Percentiles rank a stretch among this genome's conserved stretches.
Conservation (phyloP, 148 eudicot genomes). For the Cornus controversa region DNA sequence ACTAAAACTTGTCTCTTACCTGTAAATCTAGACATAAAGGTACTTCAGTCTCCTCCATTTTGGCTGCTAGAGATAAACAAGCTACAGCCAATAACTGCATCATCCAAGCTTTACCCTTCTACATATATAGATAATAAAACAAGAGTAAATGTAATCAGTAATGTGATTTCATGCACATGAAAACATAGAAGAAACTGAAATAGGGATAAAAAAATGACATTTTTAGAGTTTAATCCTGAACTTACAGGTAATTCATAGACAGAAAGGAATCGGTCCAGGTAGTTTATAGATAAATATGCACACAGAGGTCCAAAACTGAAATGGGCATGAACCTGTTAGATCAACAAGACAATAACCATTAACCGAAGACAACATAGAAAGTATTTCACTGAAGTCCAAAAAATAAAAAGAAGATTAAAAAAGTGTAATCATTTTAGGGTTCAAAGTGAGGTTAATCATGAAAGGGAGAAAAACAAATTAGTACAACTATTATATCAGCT, state of each 20-base stretch:
- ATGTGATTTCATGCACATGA: background rate
- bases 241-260: constrained; percentile 64
- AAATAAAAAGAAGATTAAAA: background rate
- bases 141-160: background rate
- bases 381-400: background rate
- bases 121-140: background rate
- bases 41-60: constrained; percentile 70
- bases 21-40: constrained; percentile 69
- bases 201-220: background rate
- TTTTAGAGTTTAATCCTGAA: constrained; percentile 14
- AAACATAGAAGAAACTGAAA: background rate
- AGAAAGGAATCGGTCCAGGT: constrained; percentile 76
- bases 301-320: constrained; percentile 77
- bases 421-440: too few species aligned
- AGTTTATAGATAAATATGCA: constrained; percentile 61
- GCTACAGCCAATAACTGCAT: constrained; percentile 76
- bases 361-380: background rate
- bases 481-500: too few species aligned
- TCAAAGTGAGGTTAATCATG: too few species aligned
- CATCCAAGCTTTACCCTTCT: constrained; percentile 69
- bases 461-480: too few species aligned
- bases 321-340: constrained; percentile 62
- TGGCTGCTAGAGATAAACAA: constrained; percentile 71
- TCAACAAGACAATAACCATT: constrained; percentile 19
- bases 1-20: constrained; percentile 32